Base-by-base conservation (phyloP, 2,329 filamentous ascomycete species). In the Botryotinia globosa region DNA sequence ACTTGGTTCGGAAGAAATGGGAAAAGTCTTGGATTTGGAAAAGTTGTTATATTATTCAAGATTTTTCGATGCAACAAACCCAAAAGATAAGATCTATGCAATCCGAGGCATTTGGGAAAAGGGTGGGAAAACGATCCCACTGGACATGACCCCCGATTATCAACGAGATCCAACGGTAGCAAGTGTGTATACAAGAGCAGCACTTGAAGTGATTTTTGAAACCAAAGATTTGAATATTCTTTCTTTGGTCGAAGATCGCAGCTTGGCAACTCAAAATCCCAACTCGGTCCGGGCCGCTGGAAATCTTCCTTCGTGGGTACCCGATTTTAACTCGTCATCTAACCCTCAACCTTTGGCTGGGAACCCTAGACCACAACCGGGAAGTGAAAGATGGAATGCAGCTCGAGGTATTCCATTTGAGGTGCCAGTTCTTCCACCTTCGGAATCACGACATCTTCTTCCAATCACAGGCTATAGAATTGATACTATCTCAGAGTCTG, bases 231-330 rank as follows among this genome's bases (percentile, higher is more conserved):
- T 75, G 29, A 75, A 75, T 25, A 65, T 74, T 32, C 72, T 76
- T 34, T 76, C 74, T 16, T 63, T 74, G 2, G 74, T 76, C 9
- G 74, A 76, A 51, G 74, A 76, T 62, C 22, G 14, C 20, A 58
- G 51, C 4, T 54, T 62, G 18, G 32, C 64, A 25, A 71, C 56
- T 14, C 29, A 71, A 22, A 54, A 67, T 9, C 65, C 34, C 10
- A 42, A 56, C 12, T 72, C 63, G 3, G 42, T 72, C 16, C 54
- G 70, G 45, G 63, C 39, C 7, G 20, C 51, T 18, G 54, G 54
- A 9, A 51, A 67, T 25, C 54, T 75, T 7, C 75, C 75, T 16
- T 75, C 74, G 14, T 76, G 75, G 75, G 71, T 75, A 12, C 75
- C 75, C 16, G 74, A 76, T 54, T 75, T 71, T 32, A 72, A 69